phyloP scores from a whole-genome alignment of 208 protist genomes.

The Wallacemonas sp. region DNA sequence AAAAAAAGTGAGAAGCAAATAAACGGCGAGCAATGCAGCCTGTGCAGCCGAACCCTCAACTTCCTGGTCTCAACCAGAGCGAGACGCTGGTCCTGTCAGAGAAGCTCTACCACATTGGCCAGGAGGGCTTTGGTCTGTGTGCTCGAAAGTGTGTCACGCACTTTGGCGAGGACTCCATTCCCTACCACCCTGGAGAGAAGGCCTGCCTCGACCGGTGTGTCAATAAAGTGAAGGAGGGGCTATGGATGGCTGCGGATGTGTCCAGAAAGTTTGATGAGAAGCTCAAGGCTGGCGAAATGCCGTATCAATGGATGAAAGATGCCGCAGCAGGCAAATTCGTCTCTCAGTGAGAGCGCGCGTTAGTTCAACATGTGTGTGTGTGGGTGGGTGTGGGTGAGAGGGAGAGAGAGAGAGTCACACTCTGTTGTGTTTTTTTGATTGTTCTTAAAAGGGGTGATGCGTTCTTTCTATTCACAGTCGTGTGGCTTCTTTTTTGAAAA shows the following conservation, averaged over 20 bases:
- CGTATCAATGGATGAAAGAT: slow-evolving; percentile 83
- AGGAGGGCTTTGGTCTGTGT: slow-evolving; percentile 73
- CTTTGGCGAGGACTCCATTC: slow-evolving; percentile 79
- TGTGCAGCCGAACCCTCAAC: slow-evolving; percentile 43
- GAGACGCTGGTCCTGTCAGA: slow-evolving; percentile 72
- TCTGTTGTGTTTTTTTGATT: neutral
- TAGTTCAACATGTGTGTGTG: neutral
- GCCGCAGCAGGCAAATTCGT: slow-evolving; percentile 37
- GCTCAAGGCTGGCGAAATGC: slow-evolving; percentile 62
- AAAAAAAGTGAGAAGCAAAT: no score
- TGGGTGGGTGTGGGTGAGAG: neutral
- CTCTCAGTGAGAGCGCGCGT: neutral
- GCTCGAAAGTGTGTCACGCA: slow-evolving; percentile 62
- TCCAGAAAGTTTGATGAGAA: slow-evolving; percentile 72
- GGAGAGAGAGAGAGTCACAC: neutral
- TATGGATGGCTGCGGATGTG: slow-evolving; percentile 55
- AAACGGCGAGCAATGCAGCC: slow-evolving; percentile 43
- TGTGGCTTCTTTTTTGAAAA: no score
- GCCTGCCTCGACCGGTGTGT: slow-evolving; percentile 76
- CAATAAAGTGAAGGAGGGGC: slow-evolving; percentile 59
- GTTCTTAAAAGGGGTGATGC: no score
- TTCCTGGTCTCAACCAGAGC: slow-evolving; percentile 53
- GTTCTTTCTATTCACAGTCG: neutral
- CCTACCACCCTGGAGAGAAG: slow-evolving; percentile 80
- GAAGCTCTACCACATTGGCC: slow-evolving; percentile 49